A percentile compares a stretch with the other conserved stretches of the same genome.
Evolutionary conservation across 2,329 filamentous ascomycete genomes (phyloP).

Genomic region (Apiospora arundinis): DNA sequence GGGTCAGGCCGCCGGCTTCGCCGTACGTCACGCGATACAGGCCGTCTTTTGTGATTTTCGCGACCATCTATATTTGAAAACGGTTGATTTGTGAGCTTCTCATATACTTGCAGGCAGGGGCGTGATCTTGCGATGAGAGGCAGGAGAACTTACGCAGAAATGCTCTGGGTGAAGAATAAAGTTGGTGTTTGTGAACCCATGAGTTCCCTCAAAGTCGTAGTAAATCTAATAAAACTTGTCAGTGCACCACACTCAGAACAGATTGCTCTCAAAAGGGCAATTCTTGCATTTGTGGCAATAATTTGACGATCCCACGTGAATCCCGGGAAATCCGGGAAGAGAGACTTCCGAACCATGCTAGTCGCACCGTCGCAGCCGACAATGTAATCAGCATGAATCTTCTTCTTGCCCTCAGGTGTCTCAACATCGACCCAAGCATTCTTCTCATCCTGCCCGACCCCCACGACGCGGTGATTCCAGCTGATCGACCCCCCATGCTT

Average conservation of each 20-base stretch:
- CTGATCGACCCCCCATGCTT: slow-evolving; percentile 44
- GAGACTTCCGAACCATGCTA: slow-evolving; percentile 52
- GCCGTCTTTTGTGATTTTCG: slow-evolving; percentile 62
- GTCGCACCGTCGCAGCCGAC: slow-evolving; percentile 63
- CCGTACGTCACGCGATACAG: slow-evolving; percentile 70
- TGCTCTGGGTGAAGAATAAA: slow-evolving; percentile 68
- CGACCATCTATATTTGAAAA: no score
- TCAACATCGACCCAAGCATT: slow-evolving; percentile 54
- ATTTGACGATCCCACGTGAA: slow-evolving; percentile 67
- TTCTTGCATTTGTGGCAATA: slow-evolving; percentile 64
- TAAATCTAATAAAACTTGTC: slow-evolving; percentile 54
- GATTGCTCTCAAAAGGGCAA: neutral
- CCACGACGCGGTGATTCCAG: slow-evolving; percentile 55
- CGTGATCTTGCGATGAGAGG: no score
- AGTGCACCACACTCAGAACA: no score
- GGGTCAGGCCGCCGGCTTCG: slow-evolving; percentile 58
- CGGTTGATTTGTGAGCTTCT: no score
- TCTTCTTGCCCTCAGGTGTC: slow-evolving; percentile 43
- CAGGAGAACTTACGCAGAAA: slow-evolving; percentile 55
- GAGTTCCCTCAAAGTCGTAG: slow-evolving; percentile 62
- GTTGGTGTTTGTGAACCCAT: slow-evolving; percentile 60
- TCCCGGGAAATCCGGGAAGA: slow-evolving; percentile 64
- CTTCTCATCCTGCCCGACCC: slow-evolving; percentile 52
- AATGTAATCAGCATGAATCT: slow-evolving; percentile 57
- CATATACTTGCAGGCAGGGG: no score